phyloP scores from a whole-genome alignment of 192 early-diverging fungal genomes.

The Geranomyces variabilis region DNA sequence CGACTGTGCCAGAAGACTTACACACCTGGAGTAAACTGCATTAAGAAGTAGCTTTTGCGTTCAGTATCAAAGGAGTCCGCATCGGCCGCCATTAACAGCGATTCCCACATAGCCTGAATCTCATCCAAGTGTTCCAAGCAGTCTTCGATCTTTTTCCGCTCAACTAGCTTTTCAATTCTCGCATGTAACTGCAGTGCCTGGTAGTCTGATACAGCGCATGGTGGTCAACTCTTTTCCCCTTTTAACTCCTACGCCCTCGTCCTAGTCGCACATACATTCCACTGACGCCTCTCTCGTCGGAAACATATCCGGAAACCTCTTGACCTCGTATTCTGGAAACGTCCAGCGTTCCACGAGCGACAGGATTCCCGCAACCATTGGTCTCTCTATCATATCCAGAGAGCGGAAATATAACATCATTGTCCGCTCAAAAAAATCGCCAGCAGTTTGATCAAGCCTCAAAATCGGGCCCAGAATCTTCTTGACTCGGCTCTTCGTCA shows the following conservation, averaged over 20 bases:
- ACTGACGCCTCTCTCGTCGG: conserved; percentile 3
- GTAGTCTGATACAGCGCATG: conserved; percentile 14
- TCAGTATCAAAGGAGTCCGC: background rate
- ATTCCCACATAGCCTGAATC: conserved; percentile 18
- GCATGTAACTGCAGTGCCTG: conserved; percentile 23
- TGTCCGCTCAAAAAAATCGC: conserved; percentile 27
- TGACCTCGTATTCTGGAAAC: conserved; percentile 18
- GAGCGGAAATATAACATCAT: conserved; percentile 32
- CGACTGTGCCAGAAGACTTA: no score
- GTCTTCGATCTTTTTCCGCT: background rate
- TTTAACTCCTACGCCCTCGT: background rate
- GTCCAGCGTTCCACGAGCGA: conserved; percentile 23
- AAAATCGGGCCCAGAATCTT: conserved; percentile 24
- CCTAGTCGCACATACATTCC: background rate
- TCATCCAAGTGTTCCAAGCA: conserved; percentile 2
- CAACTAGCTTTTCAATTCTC: conserved; percentile 11
- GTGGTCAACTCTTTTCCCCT: no score
- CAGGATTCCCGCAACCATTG: conserved; percentile 31
- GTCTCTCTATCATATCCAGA: conserved; percentile 24
- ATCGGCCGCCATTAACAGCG: background rate
- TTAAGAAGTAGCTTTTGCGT: conserved; percentile 23
- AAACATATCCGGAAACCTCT: conserved; percentile 19
- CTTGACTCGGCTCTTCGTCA: conserved; percentile 14
- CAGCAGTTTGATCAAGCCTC: background rate
- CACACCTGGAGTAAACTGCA: conserved; percentile 20